Base-by-base conservation (phyloP, 1,284 basidiomycete species). In the Puccinia polysora region DNA sequence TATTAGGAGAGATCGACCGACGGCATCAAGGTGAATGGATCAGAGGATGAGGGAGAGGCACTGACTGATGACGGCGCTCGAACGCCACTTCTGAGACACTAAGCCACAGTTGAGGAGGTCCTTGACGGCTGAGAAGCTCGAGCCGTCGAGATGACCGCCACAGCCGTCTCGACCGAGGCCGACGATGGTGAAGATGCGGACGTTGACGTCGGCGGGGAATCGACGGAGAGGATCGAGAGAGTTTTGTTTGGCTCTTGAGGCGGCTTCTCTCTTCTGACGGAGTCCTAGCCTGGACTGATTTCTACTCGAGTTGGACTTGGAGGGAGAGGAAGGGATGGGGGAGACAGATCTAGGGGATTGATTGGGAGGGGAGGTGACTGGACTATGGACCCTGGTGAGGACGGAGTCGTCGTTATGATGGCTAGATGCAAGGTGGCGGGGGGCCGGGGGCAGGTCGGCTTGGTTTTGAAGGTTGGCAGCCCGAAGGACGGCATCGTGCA, bases 161-260 rank as follows among this genome's bases (percentile, higher is more conserved):
- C 34, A 55, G 23, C 64, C 64, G 28, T 65, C 64, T 23, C 32
- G 20, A 40, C 64, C 64, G 12, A 65, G 49, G 34, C 64, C 64
- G 64, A 65, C 50, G 20, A 65, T n/a, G 28, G 47, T 53, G 49
- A 65, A 65, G 64, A 65, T 52, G 25, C 64, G 47, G 23, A 50
- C 36, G 34, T 20, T 20, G 30, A 65, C 50, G n/a, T 53, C 32
- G 47, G 38, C 36, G 34, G 64, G 64, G 3, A 65, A 36, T 23
- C 64, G 18, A 1, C 45, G 23, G 18, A 65, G 49, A 23, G 50
- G 64, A 52, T 65, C 64, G 2, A 20, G 38, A 12, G 64, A 53
- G 49, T 30, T n/a, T 23, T 30, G 34, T 40, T 65, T 65, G 5
- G 36, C 45, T 38, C 53, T 50, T 1, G 28, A 32, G 14, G 49